Base-by-base conservation (phyloP, 2,329 filamentous ascomycete species). In the Alternaria tenuissima region DNA sequence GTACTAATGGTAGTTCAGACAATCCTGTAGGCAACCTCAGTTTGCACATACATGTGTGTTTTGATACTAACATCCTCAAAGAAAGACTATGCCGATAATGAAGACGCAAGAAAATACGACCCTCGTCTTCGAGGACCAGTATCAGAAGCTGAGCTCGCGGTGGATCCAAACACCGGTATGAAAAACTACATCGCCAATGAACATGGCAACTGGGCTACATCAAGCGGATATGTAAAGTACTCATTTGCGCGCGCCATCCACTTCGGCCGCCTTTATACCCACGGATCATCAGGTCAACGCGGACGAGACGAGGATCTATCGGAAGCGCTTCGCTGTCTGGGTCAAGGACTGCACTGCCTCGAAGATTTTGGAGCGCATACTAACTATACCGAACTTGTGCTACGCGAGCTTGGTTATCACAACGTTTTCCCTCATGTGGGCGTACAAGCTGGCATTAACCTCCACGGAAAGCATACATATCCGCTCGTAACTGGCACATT, bases 121-220 rank as follows among this genome's bases (percentile, higher is more conserved):
- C 81, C 85, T 38, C 89, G 95, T 26, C 87, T 98, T 7, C 90
- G 95, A 52, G 91, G 89, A 1, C 94, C 94, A 0, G 88, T 98
- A 8, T 66, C 71, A 18, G 78, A 79, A 7, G 73, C 77, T 36
- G 82, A 84, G 63, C 72, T 84, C 12, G 79, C 79, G 5, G 70
- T 84, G 9, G 82, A 84, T 63, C 76, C 73, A 16, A 64, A 80
- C 6, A 80, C 78, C n/a, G 78, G 76, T n/a, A 97, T 99, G 94
- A 99, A 98, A 80, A 98, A 98, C 77, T 99, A 99, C 78, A 98
- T 99, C 68, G 89, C 94, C 61, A 98, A 97, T 72, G 94, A 98
- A 77, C 83, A 81, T 14, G 92, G 93, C 5, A 86, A 87, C 41
- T 97, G 94, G 91, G 92, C 94, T 1, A 99, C 95, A 20, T 97